phyloP scores from a whole-genome alignment of 2,329 filamentous ascomycete species.

The Monosporascus sp. region DNA sequence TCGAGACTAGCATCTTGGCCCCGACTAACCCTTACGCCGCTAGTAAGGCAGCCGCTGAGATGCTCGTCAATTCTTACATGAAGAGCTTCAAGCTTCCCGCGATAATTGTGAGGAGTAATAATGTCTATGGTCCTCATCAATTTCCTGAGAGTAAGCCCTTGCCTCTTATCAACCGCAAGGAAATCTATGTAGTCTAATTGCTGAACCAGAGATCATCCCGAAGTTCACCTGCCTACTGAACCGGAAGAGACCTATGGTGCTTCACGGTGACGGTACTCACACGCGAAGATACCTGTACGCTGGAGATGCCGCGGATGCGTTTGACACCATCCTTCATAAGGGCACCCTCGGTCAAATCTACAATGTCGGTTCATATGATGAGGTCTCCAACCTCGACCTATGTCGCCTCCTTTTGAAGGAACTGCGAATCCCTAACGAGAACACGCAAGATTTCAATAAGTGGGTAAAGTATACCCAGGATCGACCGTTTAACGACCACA shows the following conservation, averaged over 20 bases:
- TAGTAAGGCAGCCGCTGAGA: constrained; percentile 76
- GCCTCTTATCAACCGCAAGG: too few species aligned
- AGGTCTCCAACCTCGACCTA: constrained; percentile 69
- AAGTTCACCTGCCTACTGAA: constrained; percentile 74
- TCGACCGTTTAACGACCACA: constrained; percentile 71
- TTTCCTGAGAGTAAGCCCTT: constrained; percentile 68
- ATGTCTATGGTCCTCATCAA: constrained; percentile 81
- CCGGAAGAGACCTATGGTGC: constrained; percentile 59
- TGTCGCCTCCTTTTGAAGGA: constrained; percentile 60
- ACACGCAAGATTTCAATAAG: constrained; percentile 49
- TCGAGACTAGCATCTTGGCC: constrained; percentile 68
- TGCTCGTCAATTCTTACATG: constrained; percentile 82
- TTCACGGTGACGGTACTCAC: constrained; percentile 73
- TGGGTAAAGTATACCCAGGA: constrained; percentile 74
- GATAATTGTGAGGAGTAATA: constrained; percentile 78
- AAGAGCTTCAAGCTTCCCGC: constrained; percentile 77
- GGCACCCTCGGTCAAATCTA: constrained; percentile 72
- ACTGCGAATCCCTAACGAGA: constrained; percentile 51
- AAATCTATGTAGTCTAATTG: constrained; percentile 3
- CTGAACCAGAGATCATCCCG: constrained; percentile 68
- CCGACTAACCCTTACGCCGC: constrained; percentile 81
- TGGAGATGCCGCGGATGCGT: constrained; percentile 73
- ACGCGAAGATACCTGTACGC: constrained; percentile 74
- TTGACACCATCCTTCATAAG: constrained; percentile 79
- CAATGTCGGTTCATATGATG: constrained; percentile 75